Conservation (phyloP, 75 land plant species). For the Adiantum capillusveneris region DNA sequence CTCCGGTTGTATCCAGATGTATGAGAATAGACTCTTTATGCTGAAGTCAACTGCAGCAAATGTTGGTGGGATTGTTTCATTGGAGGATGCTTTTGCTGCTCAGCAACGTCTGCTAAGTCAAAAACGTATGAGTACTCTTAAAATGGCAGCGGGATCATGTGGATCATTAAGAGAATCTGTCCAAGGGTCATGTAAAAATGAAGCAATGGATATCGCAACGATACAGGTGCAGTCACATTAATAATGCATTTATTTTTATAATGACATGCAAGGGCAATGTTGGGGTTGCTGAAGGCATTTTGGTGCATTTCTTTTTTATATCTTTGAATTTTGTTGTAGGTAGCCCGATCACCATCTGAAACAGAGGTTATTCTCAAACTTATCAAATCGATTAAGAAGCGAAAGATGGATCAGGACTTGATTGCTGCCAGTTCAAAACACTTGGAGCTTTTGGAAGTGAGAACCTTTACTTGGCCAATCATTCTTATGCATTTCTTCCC, state of each 20-base stretch:
- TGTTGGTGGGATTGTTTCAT: conserved; percentile 46
- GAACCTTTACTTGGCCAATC: no score
- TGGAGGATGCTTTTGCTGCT: conserved; percentile 59
- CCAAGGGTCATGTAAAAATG: background rate
- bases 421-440: conserved; percentile 53
- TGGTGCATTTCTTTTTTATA: no score
- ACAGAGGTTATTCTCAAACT: conserved; percentile 59
- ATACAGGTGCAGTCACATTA: conserved; percentile 7
- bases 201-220: conserved; percentile 6
- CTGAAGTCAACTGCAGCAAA: conserved; percentile 38
- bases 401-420: conserved; percentile 36
- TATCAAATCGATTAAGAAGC: conserved; percentile 41
- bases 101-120: conserved; percentile 17
- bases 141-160: background rate
- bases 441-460: conserved; percentile 73
- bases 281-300: no score
- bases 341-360: conserved; percentile 71
- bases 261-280: no score
- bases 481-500: no score
- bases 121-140: conserved; percentile 10
- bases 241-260: conserved; percentile 4
- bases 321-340: conserved; percentile 42
- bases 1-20: conserved; percentile 30
- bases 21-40: conserved; percentile 77
- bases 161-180: background rate